Base-by-base conservation (phyloP, 345 rosid species). In the Syzygium aqueum region DNA sequence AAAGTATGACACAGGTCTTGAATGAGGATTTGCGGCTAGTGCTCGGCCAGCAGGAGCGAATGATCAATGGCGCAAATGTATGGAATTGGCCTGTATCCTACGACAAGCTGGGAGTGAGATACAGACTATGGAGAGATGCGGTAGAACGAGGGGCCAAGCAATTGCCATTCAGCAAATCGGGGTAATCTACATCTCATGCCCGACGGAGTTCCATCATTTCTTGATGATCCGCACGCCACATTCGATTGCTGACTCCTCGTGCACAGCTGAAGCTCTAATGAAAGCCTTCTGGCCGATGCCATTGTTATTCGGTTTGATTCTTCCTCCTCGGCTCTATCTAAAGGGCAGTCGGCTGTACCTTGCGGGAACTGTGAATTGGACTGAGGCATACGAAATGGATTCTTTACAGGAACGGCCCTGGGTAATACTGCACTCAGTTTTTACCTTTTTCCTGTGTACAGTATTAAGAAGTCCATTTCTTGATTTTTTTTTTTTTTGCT, bases 51-150 rank as follows among this genome's bases (percentile, higher is more conserved):
- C 99, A 97, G 89, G 98, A 97, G 89, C 91, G 99, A 86, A 97
- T 97, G 99, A 61, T 94, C 63, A 97, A 90, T 43, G 99, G 99
- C 11, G 99, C 94, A 53, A 96, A 97, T 53, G 89, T 97, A 49
- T 97, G 99, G 99, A 97, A 97, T 87, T 92, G 88, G 88, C 99
- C 99, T 0, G 99, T 97, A 85, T 87, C 95, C 14, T 95, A 97
- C n/a, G 99, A 97, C 84, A 97, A 97, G 91, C 93, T 97, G 12
- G 99, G 99, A 89, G 98, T 97, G 86, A 93, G 99, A 85, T 97
- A 97, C 90, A 94, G 99, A 91, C 77, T 92, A 57, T 96, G 99
- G 99, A 95, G 99, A 86, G 92, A 93, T 21, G 96, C 95, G 0
- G 92, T 95, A 84, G 97, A 96, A 40, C 87, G 88, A 63, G 99